Evolutionary conservation across 2,329 filamentous ascomycete species (phyloP), one percentile per base, ranked within the genome.

Genomic region (Fusarium sp.): DNA sequence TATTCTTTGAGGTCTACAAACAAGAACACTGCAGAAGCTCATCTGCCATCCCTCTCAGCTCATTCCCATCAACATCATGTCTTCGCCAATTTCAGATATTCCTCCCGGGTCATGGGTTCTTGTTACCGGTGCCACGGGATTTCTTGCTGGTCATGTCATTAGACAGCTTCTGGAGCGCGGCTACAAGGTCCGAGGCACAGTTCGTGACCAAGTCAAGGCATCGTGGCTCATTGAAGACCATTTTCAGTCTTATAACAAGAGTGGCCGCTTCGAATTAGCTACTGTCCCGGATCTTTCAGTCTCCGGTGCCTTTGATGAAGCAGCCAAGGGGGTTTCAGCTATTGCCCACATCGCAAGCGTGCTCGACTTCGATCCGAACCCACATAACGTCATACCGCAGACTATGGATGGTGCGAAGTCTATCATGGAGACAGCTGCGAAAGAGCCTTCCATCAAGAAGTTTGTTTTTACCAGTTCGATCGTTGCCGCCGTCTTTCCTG

Each of bases 341-440:
- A 77, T 86, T 54, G 76, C 81, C n/a, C 84, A 86, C 65, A 76
- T 83, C 15, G 84, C 84, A 1, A 79, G 80, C n/a, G 77, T 81
- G 34, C 64, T 83, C 6, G 76, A 73, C 1, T 81, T 82, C 43
- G 75, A 75, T 6, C 70, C 78, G 0, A 75, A 85, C n/a, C 81
- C 84, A 2, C 74, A 83, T 17, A 67, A 76, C 1, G 81, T 84
- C 15, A 82, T 87, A 26, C 76, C 80, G 0, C 75, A 76, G 1
- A 80, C 78, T 1, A 72, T 83, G 8, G 63, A 71, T 3, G 80
- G 79, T 11, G 76, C 76, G 1, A 67, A 77, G 8, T 79, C 80
- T 42, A 77, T 82, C 6, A 76, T 85, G 6, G 73, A 78, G 4
- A 78, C 84, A 3, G 81, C 82, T 1, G 73, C 76, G 2, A 80